Conservation (phyloP, 2,329 filamentous ascomycete genomes). For the Emmonsiellopsis sp. region DNA sequence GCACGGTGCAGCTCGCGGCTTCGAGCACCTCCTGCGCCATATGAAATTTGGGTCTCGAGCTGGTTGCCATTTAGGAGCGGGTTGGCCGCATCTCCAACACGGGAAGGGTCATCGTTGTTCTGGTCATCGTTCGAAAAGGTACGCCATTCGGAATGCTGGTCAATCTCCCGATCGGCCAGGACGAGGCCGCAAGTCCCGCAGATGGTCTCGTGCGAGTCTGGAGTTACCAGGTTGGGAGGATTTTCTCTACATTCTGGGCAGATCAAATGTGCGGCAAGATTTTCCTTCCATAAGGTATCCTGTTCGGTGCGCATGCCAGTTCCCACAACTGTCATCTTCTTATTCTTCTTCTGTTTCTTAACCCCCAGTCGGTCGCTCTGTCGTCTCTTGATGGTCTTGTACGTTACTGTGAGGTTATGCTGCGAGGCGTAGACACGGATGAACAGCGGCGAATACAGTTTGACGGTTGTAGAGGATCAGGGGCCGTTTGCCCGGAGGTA, state of each 20-base stretch:
- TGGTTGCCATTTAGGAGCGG: conserved; percentile 83
- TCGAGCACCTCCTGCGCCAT: conserved; percentile 60
- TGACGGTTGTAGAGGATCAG: conserved; percentile 35
- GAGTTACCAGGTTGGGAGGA: conserved; percentile 87
- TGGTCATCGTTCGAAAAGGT: conserved; percentile 98
- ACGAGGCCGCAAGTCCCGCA: conserved; percentile 88
- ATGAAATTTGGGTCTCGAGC: conserved; percentile 79
- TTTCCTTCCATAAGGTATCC: conserved; percentile 58
- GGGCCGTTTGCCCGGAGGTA: conserved; percentile 2
- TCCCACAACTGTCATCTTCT: conserved; percentile 29
- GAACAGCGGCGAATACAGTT: conserved; percentile 64
- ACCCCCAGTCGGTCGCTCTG: conserved; percentile 22
- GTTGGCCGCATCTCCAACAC: conserved; percentile 92
- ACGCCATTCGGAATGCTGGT: conserved; percentile 95
- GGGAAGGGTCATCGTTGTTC: conserved; percentile 89
- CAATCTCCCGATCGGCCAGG: conserved; percentile 81
- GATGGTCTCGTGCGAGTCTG: conserved; percentile 87
- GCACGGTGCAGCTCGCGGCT: conserved; percentile 70
- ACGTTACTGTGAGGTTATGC: conserved; percentile 35
- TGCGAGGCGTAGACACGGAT: conserved; percentile 46
- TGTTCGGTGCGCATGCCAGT: conserved; percentile 34
- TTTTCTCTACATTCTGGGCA: conserved; percentile 86
- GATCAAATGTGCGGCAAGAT: conserved; percentile 74
- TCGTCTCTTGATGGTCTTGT: conserved; percentile 36
- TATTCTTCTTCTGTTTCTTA: conserved; percentile 19